Evolutionary conservation across 225 moss, liverwort and hornwort genomes (phyloP), one percentile per base, ranked within the genome.

Genomic region (Takakia lepidozioides): DNA sequence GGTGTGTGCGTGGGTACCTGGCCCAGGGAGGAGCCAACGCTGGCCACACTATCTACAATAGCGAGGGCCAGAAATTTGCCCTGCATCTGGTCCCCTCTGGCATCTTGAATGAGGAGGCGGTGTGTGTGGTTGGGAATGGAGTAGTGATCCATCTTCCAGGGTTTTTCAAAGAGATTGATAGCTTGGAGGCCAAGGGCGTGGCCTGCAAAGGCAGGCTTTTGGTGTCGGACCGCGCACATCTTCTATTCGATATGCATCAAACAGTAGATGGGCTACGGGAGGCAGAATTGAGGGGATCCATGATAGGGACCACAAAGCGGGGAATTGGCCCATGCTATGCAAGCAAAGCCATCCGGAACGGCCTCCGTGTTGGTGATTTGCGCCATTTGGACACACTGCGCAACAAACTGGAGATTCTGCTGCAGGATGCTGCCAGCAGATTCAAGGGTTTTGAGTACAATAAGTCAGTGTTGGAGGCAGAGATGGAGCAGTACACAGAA

Each of bases 311-410:
- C 7, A 98, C 98, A 36, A 98, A 98, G 78, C 73, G 98, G 11
- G 98, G 98, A 5, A 98, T 98, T 41, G 98, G 98, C 3, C 98
- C 98, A 15, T 98, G 98, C 52, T 98, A 98, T 29, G 83, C 98
- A 19, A 98, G 78, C 69, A 98, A 98, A 65, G 98, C 70, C 5
- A 91, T 85, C 58, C 91, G 98, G 18, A 91, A 98, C 38, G 98
- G 98, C 20, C 45, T 98, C 27, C 66, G 98, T 54, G 91, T 98
- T 16, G 91, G 98, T 30, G 98, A 98, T 23, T 83, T 98, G 1
- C 83, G 83, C 24, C 72, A 87, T 46, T 59, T 83, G 5, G 78
- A 83, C 43, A 64, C 81, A 14, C 87, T 98, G 28, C 73, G 84
- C 26, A 77, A 73, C 22, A 91, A 98, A 58, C 45, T 98, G 62